phyloP scores from a whole-genome alignment of 495 filamentous ascomycete genomes.

The Aspergillus conjunctus region DNA sequence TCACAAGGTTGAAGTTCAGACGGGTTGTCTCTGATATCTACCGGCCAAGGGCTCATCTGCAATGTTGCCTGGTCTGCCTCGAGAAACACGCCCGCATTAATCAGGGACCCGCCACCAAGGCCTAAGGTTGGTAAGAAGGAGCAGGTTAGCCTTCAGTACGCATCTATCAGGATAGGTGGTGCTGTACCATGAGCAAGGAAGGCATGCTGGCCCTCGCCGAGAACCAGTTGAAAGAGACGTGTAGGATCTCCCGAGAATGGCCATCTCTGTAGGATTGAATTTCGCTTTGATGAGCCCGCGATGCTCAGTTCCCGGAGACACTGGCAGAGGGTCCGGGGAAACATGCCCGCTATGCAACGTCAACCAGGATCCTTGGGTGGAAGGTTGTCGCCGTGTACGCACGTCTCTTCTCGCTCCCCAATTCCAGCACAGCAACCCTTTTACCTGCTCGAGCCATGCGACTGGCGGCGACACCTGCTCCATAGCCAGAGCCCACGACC shows the following conservation, averaged over 20 bases:
- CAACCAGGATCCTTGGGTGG: background rate
- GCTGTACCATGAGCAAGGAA: conserved; percentile 63
- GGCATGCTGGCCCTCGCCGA: conserved; percentile 67
- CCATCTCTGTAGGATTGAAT: background rate
- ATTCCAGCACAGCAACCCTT: conserved; percentile 63
- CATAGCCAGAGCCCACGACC: conserved; percentile 69
- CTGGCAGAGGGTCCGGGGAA: conserved; percentile 51
- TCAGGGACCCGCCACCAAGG: conserved; percentile 64
- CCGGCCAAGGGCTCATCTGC: conserved; percentile 58
- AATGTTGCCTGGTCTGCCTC: conserved; percentile 58
- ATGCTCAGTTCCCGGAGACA: conserved; percentile 52
- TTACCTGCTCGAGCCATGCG: conserved; percentile 64
- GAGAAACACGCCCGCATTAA: conserved; percentile 70
- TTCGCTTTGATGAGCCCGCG: conserved; percentile 49
- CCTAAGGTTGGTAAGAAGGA: conserved; percentile 33
- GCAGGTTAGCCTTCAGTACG: background rate
- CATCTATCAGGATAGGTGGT: background rate
- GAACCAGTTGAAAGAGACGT: conserved; percentile 62
- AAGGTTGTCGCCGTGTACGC: conserved; percentile 8
- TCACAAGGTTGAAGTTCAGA: conserved; percentile 53
- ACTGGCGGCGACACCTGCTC: conserved; percentile 65
- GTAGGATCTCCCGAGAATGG: conserved; percentile 52
- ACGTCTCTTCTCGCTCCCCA: conserved; percentile 64
- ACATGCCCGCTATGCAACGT: conserved; percentile 54
- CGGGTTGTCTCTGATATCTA: conserved; percentile 55